Evolutionary conservation across 257 asterid species (phyloP).

Genomic region (Solanum acaule): DNA sequence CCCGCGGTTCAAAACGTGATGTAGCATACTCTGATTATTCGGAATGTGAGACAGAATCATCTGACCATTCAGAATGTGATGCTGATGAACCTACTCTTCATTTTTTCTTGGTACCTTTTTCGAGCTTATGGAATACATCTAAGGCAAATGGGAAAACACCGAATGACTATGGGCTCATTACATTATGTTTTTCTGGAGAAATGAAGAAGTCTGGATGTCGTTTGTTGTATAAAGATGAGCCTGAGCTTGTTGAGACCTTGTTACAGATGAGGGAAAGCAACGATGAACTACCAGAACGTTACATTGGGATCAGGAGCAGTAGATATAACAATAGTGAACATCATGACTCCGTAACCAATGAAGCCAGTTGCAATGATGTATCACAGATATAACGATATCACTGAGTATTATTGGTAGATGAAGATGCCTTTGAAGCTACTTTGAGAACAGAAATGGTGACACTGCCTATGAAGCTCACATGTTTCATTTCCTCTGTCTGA

Average conservation of each 20-base stretch:
- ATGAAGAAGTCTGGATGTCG: neutral
- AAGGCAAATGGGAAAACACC: neutral
- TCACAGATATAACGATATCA: neutral
- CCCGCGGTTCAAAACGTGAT: neutral
- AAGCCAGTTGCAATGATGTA: neutral
- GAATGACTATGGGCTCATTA: neutral
- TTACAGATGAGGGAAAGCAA: neutral
- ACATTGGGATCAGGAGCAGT: neutral
- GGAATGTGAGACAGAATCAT: no score
- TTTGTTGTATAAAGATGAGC: neutral
- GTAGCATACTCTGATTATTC: rapidly evolving
- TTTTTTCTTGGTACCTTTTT: neutral
- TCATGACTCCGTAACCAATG: neutral
- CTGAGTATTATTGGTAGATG: neutral
- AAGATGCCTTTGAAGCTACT: no score
- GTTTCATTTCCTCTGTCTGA: neutral
- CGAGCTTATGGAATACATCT: neutral
- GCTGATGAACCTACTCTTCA: neutral
- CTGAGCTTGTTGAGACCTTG: neutral
- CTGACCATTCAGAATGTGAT: neutral
- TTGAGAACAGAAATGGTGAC: neutral
- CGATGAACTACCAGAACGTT: neutral
- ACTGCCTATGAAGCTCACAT: neutral
- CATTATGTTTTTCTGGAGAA: neutral
- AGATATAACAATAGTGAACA: neutral